Conservation (phyloP, 176 grass and related monocot species). For the Hordeum vulgare region DNA sequence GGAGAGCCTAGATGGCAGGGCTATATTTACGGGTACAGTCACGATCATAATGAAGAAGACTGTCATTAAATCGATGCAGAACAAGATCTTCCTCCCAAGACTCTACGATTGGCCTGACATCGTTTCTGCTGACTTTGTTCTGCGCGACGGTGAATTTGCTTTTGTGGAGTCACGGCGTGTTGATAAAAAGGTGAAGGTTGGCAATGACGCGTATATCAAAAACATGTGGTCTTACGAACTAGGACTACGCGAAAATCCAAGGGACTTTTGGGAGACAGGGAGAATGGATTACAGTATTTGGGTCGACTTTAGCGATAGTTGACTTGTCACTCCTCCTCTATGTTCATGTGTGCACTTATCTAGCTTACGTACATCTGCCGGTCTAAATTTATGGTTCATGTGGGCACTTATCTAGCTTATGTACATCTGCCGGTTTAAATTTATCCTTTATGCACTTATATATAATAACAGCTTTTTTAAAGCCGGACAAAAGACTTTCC, state of each 20-base stretch:
- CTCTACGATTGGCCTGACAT: background rate
- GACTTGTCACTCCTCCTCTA: no score
- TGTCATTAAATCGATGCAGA: background rate
- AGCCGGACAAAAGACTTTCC: no score
- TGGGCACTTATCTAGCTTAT: no score
- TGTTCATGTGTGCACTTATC: no score
- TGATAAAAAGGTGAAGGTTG: background rate
- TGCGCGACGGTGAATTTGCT: background rate
- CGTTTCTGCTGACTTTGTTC: background rate
- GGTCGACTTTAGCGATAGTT: conserved; percentile 12
- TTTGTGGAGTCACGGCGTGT: background rate
- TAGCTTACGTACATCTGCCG: no score
- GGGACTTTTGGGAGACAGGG: background rate
- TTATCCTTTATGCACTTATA: no score
- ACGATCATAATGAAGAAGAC: background rate
- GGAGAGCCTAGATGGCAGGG: background rate
- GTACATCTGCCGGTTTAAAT: no score
- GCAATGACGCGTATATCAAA: background rate
- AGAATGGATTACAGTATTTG: background rate
- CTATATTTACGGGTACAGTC: background rate
- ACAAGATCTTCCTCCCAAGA: background rate
- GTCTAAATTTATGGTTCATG: no score
- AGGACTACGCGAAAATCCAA: background rate
- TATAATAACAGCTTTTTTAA: no score
- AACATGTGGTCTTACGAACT: background rate